phyloP scores from a whole-genome alignment of 139 green algal species.

The Monoraphidium neglectum region DNA sequence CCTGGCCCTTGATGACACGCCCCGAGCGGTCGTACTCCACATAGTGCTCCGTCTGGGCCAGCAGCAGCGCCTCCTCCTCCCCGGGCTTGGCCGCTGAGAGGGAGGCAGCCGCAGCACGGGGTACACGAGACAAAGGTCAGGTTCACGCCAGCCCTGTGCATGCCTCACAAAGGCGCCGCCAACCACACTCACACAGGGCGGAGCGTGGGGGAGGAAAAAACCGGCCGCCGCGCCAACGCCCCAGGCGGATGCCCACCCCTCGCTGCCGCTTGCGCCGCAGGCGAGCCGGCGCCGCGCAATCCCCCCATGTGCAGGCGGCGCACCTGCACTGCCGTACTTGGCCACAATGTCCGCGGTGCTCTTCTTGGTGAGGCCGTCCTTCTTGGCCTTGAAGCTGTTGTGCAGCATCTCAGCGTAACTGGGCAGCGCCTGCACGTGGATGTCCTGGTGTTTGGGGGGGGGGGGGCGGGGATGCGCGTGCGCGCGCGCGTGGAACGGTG shows the following conservation, averaged over 20 bases:
- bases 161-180: too few species aligned
- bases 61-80: conserved; percentile 65
- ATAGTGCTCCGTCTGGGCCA: conserved; percentile 89
- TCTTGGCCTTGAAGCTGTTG: conserved; percentile 92
- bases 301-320: not conserved
- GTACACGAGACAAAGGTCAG: not conserved
- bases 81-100: conserved; percentile 42
- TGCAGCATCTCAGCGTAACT: conserved; percentile 91
- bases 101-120: not conserved
- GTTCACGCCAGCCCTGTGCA: too few species aligned
- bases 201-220: too few species aligned
- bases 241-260: too few species aligned
- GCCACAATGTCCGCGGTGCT: conserved; percentile 73
- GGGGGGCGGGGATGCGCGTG: too few species aligned
- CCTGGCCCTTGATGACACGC: conserved; percentile 69
- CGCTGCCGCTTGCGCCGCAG: too few species aligned
- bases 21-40: conserved; percentile 94
- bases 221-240: too few species aligned
- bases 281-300: too few species aligned
- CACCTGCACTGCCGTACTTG: conserved; percentile 85
- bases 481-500: too few species aligned
- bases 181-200: too few species aligned
- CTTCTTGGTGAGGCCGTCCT: conserved; percentile 70
- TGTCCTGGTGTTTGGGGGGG: too few species aligned
- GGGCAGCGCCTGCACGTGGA: conserved; percentile 70